phyloP scores from a whole-genome alignment of 2,329 filamentous ascomycete species.

The Lasiodiplodia sp. region DNA sequence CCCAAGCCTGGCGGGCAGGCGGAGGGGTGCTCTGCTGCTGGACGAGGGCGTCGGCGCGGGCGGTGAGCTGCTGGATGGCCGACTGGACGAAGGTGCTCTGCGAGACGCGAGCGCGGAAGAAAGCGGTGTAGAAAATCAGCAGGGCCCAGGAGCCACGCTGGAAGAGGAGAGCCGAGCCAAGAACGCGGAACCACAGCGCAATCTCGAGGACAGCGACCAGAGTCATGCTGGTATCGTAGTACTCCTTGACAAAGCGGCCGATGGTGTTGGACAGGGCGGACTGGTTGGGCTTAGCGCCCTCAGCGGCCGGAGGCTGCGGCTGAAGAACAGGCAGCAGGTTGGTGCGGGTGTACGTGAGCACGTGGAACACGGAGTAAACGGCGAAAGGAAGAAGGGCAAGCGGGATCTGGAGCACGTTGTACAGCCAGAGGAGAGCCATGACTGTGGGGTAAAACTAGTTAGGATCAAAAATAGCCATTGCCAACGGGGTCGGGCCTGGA shows the following conservation, averaged over 20 bases:
- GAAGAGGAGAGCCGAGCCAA: slow-evolving; percentile 85
- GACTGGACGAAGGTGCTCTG: slow-evolving; percentile 95
- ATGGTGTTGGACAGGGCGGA: slow-evolving; percentile 80
- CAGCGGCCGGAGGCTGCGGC: slow-evolving; percentile 62
- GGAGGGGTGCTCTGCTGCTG: slow-evolving; percentile 89
- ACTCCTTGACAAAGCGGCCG: slow-evolving; percentile 93
- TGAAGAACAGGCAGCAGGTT: slow-evolving; percentile 89
- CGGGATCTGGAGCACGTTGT: slow-evolving; percentile 80
- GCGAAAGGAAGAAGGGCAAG: slow-evolving; percentile 92
- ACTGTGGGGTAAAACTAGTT: slow-evolving; percentile 57
- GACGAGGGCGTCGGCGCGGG: slow-evolving; percentile 80
- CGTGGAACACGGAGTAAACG: slow-evolving; percentile 98
- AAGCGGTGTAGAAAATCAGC: slow-evolving; percentile 83
- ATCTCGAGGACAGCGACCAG: slow-evolving; percentile 91
- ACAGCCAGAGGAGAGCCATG: slow-evolving; percentile 95
- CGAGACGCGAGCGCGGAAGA: slow-evolving; percentile 86
- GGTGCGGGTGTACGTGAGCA: slow-evolving; percentile 92
- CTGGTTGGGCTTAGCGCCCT: slow-evolving; percentile 64
- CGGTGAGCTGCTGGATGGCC: slow-evolving; percentile 74
- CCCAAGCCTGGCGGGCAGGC: slow-evolving; percentile 79
- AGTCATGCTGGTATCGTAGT: slow-evolving; percentile 96
- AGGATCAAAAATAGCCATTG: neutral
- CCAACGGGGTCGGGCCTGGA: slow-evolving; percentile 32
- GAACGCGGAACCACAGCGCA: slow-evolving; percentile 80
- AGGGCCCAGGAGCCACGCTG: slow-evolving; percentile 90